Conservation (phyloP, 2,329 filamentous ascomycete genomes). For the Dryadomyces sulphureus region DNA sequence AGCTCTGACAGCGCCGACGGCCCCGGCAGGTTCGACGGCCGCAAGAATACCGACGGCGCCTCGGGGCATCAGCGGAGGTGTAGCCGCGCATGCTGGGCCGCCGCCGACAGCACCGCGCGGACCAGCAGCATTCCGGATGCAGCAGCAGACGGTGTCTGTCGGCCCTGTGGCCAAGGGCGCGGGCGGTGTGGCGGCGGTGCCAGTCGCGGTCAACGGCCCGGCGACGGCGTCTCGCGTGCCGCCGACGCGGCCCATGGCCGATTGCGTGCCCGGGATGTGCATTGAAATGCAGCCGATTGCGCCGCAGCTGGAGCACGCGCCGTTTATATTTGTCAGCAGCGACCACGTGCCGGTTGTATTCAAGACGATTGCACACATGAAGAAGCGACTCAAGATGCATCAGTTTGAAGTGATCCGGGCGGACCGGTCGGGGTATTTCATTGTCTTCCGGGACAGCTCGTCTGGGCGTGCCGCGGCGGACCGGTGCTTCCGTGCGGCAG, state of each 20-base stretch:
- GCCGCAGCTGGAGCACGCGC: constrained; percentile 57
- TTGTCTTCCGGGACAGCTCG: constrained; percentile 71
- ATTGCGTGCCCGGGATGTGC: constrained; percentile 26
- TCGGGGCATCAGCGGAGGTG: constrained; percentile 22
- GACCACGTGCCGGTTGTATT: constrained; percentile 74
- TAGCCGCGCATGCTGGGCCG: constrained; percentile 34
- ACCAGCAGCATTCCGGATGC: constrained; percentile 43
- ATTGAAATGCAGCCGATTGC: constrained; percentile 54
- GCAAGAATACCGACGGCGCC: constrained; percentile 17
- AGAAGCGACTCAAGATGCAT: constrained; percentile 75
- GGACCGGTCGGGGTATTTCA: constrained; percentile 78
- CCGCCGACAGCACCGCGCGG: constrained; percentile 81
- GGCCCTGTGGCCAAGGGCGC: background rate
- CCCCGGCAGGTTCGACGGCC: constrained; percentile 8
- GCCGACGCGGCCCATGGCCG: constrained; percentile 28
- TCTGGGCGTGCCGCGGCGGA: constrained; percentile 68
- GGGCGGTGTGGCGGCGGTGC: background rate
- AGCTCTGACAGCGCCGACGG: background rate
- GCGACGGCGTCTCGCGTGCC: background rate
- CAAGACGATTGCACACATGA: constrained; percentile 77
- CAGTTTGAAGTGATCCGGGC: constrained; percentile 68
- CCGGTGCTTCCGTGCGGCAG: constrained; percentile 62
- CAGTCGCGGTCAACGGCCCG: background rate
- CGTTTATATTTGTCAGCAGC: constrained; percentile 83
- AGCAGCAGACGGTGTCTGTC: background rate